Base-by-base conservation (phyloP, 768 basidiomycete genomes). In the Serendipita indica region DNA sequence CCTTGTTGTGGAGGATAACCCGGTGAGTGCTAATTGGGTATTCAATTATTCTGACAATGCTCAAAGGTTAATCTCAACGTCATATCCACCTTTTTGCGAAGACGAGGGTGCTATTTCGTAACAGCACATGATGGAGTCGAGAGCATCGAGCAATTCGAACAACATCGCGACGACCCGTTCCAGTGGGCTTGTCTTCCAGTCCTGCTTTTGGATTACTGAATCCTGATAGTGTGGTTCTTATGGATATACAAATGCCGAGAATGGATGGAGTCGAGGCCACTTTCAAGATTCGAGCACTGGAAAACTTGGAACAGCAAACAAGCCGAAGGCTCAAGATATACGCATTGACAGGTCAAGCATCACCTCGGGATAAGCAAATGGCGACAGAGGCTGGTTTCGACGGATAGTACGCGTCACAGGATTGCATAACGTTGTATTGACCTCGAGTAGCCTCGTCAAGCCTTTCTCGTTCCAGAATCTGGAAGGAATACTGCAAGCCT, bases 1-100 rank as follows among this genome's bases (percentile, higher is more conserved):
- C 3, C 72, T 96, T 37, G 82, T 94, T 1, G 86, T 94, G 1
- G 92, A 97, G 69, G 93, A 97, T 65, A 96, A 96, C 75, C n/a
- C 25, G 57, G 28, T 61, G 58, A 14, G 34, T 37, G 14, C 46
- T 61, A 57, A n/a, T n/a, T n/a, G n/a, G n/a, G n/a, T n/a, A n/a
- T n/a, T n/a, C n/a, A 27, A 33, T 33, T 52, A 30, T 54, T 16
- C 49, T 89, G n/a, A n/a, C n/a, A n/a, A n/a, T n/a, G n/a, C n/a
- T n/a, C n/a, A n/a, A n/a, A 87, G 86, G 73, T 87, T 13, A 74
- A 74, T 34, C 80, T 73, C 61, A 87, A 85, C 64, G 68, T 71
- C 33, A 2, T 65, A 18, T 16, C 39, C 30, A 41, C 12, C 43
- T 41, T 49, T 25, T 33, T 57, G 46, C 16, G 57, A 28, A 61